These are phyloP conservation scores for Beta vulgaris DNA, from an alignment of 148 eudicot genomes.

Conservation along the genomic window DNA sequence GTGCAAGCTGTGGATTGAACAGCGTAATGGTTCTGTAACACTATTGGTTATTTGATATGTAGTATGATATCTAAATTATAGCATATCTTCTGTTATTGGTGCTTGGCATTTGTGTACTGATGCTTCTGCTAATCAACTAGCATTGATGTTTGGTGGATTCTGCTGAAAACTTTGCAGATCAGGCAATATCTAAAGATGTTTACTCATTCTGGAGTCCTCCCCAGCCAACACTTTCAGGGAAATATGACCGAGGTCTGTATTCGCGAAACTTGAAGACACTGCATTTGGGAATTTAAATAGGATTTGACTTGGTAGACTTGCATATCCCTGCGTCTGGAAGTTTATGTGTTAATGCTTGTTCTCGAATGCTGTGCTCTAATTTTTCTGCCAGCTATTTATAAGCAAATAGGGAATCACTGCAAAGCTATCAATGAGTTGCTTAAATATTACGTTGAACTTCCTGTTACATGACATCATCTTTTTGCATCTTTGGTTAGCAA, in stretches of 20 bases:
- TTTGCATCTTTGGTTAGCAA: not conserved
- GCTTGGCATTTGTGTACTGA: slow-evolving; percentile 4
- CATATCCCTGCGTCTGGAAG: not conserved
- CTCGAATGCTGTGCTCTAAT: not conserved
- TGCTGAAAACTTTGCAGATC: slow-evolving; percentile 52
- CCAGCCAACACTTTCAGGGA: slow-evolving; percentile 73
- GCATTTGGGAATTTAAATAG: not conserved
- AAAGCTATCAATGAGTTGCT: not conserved
- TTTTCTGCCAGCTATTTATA: not conserved
- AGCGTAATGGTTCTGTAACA: not conserved
- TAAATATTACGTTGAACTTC: not conserved
- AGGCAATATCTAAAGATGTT: slow-evolving; percentile 63
- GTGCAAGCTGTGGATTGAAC: not conserved
- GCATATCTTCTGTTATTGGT: not conserved
- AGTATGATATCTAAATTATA: not conserved
- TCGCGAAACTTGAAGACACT: not conserved
- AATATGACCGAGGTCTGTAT: slow-evolving; percentile 65
- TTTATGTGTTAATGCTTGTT: not conserved
- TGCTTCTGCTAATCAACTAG: not conserved
- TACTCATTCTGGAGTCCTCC: slow-evolving; percentile 58
- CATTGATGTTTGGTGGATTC: not conserved
- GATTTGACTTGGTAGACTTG: not conserved
- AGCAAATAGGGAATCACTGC: not conserved
- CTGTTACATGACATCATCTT: not conserved
- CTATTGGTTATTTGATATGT: not conserved